A percentile compares a stretch with the other conserved stretches of the same genome.
phyloP scores from a whole-genome alignment of 805 yeast genomes.

The Schizosaccharomyces osmophilus region DNA sequence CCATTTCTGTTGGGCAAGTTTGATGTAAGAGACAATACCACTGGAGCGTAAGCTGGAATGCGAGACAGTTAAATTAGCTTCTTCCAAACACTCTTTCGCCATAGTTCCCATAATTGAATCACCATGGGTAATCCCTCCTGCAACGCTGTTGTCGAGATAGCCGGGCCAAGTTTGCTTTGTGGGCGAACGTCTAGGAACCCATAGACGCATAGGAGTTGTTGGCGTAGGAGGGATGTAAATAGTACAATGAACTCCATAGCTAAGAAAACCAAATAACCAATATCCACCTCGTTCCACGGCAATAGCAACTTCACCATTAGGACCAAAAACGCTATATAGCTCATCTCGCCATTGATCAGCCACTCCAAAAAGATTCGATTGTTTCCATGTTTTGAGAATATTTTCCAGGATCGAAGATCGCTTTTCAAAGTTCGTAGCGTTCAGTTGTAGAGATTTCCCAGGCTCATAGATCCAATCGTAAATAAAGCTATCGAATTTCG shows the following conservation, averaged over 20 bases:
- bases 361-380: conserved; percentile 8
- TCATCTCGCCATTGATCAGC: conserved; percentile 58
- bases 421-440: neutral
- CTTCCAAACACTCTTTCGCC: conserved; percentile 70
- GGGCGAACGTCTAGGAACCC: conserved; percentile 67
- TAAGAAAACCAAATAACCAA: conserved; percentile 58
- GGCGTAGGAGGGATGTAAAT: neutral
- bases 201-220: conserved; percentile 11
- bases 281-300: conserved; percentile 60
- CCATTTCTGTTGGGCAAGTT: neutral
- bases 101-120: conserved; percentile 51
- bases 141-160: conserved; percentile 78
- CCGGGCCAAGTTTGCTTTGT: conserved; percentile 75
- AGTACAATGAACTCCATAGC: conserved; percentile 54
- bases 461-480: neutral
- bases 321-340: conserved; percentile 44
- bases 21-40: conserved; percentile 33
- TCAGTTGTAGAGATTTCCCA: neutral
- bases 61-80: conserved; percentile 40
- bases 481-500: neutral
- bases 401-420: neutral
- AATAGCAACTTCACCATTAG: conserved; percentile 32
- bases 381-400: conserved; percentile 9
- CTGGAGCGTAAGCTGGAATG: conserved; percentile 13
- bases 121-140: conserved; percentile 82